These are phyloP conservation scores for Luffa aegyptiaca DNA, from an alignment of 306 rosid genomes.

Conservation along the genomic window DNA sequence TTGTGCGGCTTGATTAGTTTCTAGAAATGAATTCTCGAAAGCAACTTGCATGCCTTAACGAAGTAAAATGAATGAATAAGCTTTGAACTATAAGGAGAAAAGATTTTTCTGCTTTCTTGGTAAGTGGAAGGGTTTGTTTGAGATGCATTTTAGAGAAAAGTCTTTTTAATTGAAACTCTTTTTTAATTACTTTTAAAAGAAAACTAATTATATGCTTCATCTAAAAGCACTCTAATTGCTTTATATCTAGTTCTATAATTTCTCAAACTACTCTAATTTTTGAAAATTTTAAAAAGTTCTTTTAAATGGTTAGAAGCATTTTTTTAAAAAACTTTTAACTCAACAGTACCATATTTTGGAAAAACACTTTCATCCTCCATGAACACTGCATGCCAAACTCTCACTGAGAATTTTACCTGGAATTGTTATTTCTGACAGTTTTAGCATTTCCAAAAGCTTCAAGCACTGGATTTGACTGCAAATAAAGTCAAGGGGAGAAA, in stretches of 20 bases:
- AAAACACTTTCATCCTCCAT: not conserved
- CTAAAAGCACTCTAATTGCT: not conserved
- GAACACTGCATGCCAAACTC: too few species aligned
- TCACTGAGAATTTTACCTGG: constrained; percentile 44
- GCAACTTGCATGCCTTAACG: constrained; percentile 1
- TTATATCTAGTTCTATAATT: not conserved
- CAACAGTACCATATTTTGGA: not conserved
- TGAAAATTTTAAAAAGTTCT: too few species aligned
- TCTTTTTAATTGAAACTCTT: not conserved
- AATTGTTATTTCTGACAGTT: constrained; percentile 95
- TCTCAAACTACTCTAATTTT: not conserved
- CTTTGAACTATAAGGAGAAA: constrained; percentile 4
- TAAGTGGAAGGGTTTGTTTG: not conserved
- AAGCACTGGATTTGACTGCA: constrained; percentile 98
- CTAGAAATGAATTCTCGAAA: not conserved
- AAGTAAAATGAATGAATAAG: not conserved
- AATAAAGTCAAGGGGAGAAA: constrained; percentile 15
- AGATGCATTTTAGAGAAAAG: not conserved
- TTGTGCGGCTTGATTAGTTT: not conserved
- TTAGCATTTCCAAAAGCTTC: constrained; percentile 99
- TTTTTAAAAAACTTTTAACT: not conserved
- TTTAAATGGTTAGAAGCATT: not conserved
- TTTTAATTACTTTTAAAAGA: not conserved
- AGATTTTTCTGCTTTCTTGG: constrained; percentile 2
- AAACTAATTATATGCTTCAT: not conserved